These are phyloP conservation scores for Camellia oleifera DNA, from an alignment of 179 eudicot genomes.

Conservation along the genomic window DNA sequence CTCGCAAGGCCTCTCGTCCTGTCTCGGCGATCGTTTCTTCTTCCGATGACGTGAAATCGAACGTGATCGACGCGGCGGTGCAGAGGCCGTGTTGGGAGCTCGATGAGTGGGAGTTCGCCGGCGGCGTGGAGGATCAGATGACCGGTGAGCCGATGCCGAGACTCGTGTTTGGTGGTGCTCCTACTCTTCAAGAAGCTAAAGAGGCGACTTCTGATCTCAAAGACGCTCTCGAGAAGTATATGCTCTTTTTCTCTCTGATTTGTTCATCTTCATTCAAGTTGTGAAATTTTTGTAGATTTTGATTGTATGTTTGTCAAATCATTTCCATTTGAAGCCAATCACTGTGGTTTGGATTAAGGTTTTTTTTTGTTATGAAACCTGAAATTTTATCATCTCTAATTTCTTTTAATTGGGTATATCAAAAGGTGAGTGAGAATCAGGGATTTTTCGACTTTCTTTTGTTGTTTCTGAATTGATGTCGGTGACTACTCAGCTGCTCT, in stretches of 20 bases:
- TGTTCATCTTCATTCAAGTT: not conserved
- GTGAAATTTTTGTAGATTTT: not conserved
- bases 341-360: too few relatives aligned
- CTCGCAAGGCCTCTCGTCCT: constrained; percentile 31
- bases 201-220: constrained; percentile 74
- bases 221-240: constrained; percentile 63
- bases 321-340: not conserved
- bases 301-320: not conserved
- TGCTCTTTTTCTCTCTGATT: not conserved
- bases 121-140: constrained; percentile 20
- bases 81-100: constrained; percentile 38
- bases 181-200: constrained; percentile 55
- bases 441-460: too few relatives aligned
- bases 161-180: constrained; percentile 67
- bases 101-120: constrained; percentile 55
- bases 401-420: too few relatives aligned
- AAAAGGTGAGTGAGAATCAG: too few relatives aligned
- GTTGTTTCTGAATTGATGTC: too few relatives aligned
- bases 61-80: constrained; percentile 19
- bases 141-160: constrained; percentile 38
- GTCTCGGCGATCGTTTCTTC: constrained; percentile 25
- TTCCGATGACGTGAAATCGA: constrained; percentile 12
- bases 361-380: too few relatives aligned
- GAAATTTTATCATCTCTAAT: too few relatives aligned
- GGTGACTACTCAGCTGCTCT: too few relatives aligned